These are phyloP conservation scores for Phytophthora fragariae DNA, from an alignment of 352 stramenopile species.

Conservation along the genomic window DNA sequence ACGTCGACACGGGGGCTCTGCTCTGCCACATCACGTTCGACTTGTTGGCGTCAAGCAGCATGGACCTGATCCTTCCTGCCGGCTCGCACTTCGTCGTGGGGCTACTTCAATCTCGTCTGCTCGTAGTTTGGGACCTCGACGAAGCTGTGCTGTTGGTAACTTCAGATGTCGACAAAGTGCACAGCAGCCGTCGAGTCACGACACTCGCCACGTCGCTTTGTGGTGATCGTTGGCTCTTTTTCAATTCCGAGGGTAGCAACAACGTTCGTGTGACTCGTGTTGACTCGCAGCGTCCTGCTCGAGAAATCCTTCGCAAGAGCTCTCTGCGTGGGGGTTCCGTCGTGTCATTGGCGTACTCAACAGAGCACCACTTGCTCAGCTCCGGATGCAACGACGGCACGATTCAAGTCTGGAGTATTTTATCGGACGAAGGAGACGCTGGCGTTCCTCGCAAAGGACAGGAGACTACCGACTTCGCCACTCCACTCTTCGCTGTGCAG, in stretches of 20 bases:
- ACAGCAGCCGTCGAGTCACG: slow-evolving; percentile 56
- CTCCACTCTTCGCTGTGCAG: slow-evolving; percentile 44
- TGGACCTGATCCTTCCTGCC: slow-evolving; percentile 62
- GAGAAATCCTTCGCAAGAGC: slow-evolving; percentile 81
- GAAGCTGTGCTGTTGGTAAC: slow-evolving; percentile 68
- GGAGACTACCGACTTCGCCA: slow-evolving; percentile 34
- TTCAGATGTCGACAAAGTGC: slow-evolving; percentile 68
- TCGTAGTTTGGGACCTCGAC: slow-evolving; percentile 75
- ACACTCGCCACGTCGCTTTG: slow-evolving; percentile 65
- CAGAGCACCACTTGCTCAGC: slow-evolving; percentile 53
- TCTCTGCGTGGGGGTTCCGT: slow-evolving; percentile 64
- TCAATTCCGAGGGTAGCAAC: slow-evolving; percentile 74
- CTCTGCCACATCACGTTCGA: slow-evolving; percentile 76
- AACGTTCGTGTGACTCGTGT: slow-evolving; percentile 71
- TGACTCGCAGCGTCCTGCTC: slow-evolving; percentile 55
- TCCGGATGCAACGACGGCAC: slow-evolving; percentile 73
- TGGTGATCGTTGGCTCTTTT: slow-evolving; percentile 74
- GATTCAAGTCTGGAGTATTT: slow-evolving; percentile 71
- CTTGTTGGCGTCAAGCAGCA: slow-evolving; percentile 43
- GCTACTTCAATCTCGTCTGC: slow-evolving; percentile 56
- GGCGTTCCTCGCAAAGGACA: slow-evolving; percentile 24
- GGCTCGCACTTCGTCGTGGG: slow-evolving; percentile 60
- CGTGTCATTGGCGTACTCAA: slow-evolving; percentile 64
- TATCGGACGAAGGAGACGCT: slow-evolving; percentile 52
- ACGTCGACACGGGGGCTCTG: slow-evolving; percentile 58